phyloP scores from a whole-genome alignment of 2,329 filamentous ascomycete genomes.

The Trichoderma koningii region DNA sequence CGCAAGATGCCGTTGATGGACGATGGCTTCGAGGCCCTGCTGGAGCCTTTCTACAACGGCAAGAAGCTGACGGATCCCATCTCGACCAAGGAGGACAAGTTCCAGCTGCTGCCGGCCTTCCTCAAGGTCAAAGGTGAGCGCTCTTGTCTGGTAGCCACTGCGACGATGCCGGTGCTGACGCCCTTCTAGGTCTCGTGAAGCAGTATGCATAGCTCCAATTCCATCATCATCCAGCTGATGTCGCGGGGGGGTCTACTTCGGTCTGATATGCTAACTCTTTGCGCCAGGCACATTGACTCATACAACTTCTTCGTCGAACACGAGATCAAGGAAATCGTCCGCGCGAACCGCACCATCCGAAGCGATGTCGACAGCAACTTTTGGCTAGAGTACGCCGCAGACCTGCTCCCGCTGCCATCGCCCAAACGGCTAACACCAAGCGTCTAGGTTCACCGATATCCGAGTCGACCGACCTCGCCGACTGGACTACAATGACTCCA shows the following conservation, averaged over 20 bases:
- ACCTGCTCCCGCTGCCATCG: background rate
- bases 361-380: constrained; percentile 94
- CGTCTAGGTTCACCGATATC: constrained; percentile 74
- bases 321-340: constrained; percentile 94
- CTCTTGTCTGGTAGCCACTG: background rate
- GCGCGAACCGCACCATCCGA: constrained; percentile 82
- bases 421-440: constrained; percentile 18
- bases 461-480: constrained; percentile 81
- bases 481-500: constrained; percentile 70
- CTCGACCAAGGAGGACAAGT: constrained; percentile 79
- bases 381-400: constrained; percentile 68
- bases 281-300: constrained; percentile 78
- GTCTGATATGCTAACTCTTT: constrained; percentile 27
- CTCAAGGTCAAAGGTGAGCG: constrained; percentile 83
- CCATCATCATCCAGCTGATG: background rate
- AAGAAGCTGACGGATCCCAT: constrained; percentile 68
- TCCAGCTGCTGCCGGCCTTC: constrained; percentile 95
- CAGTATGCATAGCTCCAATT: constrained; percentile 57
- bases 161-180: constrained; percentile 15
- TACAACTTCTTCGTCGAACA: constrained; percentile 98
- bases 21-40: constrained; percentile 66
- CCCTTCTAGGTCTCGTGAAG: constrained; percentile 70
- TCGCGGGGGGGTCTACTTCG: background rate
- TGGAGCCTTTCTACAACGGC: constrained; percentile 68
- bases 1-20: constrained; percentile 56